These are phyloP conservation scores for Amyloporia xantha DNA, from an alignment of 768 basidiomycete species.

Conservation along the genomic window DNA sequence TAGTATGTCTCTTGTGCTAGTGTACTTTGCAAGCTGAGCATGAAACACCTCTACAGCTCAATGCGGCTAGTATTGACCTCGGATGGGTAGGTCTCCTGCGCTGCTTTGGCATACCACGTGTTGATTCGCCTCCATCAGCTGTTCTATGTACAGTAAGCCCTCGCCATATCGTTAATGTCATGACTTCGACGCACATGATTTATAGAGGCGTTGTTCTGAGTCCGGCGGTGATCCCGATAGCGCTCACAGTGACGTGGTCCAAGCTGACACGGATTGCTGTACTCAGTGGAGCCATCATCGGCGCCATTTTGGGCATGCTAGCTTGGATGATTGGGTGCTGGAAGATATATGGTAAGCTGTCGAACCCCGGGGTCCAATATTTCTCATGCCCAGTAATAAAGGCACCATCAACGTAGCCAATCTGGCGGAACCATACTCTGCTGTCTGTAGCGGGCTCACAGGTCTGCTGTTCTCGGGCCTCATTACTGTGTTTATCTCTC, in stretches of 20 bases:
- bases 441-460: constrained; percentile 29
- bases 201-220: constrained; percentile 42
- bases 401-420: constrained; percentile 29
- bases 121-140: constrained; percentile 16
- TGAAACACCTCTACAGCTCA: constrained; percentile 25
- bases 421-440: constrained; percentile 29
- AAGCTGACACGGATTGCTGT: constrained; percentile 37
- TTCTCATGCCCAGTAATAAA: constrained; percentile 2
- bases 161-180: background rate
- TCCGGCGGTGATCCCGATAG: constrained; percentile 45
- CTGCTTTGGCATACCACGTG: background rate
- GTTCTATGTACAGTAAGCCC: constrained; percentile 40
- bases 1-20: constrained; percentile 15
- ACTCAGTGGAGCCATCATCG: constrained; percentile 34
- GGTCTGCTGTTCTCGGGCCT: constrained; percentile 26
- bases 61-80: constrained; percentile 38
- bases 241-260: constrained; percentile 39
- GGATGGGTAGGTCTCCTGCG: constrained; percentile 33
- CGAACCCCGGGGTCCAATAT: too few relatives aligned
- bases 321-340: constrained; percentile 48
- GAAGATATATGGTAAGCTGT: constrained; percentile 37
- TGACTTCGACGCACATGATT: background rate
- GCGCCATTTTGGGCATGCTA: constrained; percentile 36
- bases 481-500: constrained; percentile 25
- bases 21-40: background rate